These are phyloP conservation scores for Chrysosphaeria jannelii DNA, from an alignment of 2,329 filamentous ascomycete species.

Conservation along the genomic window DNA sequence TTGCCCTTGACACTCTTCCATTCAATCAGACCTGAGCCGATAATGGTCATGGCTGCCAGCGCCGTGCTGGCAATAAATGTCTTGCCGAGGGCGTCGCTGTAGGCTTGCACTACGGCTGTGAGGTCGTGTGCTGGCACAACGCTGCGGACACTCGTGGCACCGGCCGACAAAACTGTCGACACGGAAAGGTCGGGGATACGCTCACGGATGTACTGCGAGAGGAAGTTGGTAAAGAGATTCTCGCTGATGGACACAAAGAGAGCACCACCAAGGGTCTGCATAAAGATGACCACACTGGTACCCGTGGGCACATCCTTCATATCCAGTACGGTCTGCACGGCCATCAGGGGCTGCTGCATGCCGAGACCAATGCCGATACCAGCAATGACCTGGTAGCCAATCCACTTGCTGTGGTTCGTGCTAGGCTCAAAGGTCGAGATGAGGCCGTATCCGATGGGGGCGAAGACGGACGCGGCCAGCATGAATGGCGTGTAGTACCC, in stretches of 20 bases:
- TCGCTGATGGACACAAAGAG: constrained; percentile 13
- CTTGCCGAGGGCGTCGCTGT: constrained; percentile 8
- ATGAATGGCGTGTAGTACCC: constrained; percentile 13
- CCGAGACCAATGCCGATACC: constrained; percentile 12
- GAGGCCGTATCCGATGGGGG: constrained; percentile 18
- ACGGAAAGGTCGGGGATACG: constrained; percentile 7
- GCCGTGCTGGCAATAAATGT: constrained; percentile 10
- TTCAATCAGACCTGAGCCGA: constrained; percentile 10
- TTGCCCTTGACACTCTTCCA: constrained; percentile 14
- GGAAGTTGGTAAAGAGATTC: constrained; percentile 13
- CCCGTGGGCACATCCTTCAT: constrained; percentile 12
- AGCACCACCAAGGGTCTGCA: constrained; percentile 7
- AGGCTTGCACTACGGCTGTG: constrained; percentile 6
- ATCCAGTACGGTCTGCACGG: constrained; percentile 12
- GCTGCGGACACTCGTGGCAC: constrained; percentile 6
- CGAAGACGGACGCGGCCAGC: constrained; percentile 10
- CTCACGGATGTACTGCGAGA: constrained; percentile 8
- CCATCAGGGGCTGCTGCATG: constrained; percentile 12
- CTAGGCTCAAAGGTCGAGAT: constrained; percentile 18
- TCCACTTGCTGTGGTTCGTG: constrained; percentile 17
- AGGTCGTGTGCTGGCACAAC: constrained; percentile 4
- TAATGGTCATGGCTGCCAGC: constrained; percentile 10
- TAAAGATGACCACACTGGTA: constrained; percentile 12
- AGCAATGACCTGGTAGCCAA: constrained; percentile 12
- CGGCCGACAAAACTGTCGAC: constrained; percentile 5